Conservation (phyloP, 495 filamentous ascomycete species). For the Evansstolkia leycettana region DNA sequence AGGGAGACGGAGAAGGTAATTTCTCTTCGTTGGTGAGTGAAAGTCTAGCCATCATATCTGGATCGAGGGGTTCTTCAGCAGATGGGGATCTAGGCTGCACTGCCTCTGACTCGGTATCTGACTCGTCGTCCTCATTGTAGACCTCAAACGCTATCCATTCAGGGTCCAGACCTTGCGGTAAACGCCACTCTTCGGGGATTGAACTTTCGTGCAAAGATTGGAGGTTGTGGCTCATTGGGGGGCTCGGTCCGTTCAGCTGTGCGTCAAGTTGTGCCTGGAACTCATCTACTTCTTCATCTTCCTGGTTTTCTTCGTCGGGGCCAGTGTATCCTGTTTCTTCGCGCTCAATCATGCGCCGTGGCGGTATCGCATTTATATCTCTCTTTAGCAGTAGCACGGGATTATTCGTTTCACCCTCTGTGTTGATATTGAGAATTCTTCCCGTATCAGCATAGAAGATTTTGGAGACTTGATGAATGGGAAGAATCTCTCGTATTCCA, state of each 20-base stretch:
- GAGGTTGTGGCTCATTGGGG: conserved; percentile 8
- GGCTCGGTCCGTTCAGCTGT: conserved; percentile 46
- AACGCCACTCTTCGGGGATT: conserved; percentile 40
- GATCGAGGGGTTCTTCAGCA: conserved; percentile 20
- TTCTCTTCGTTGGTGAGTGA: conserved; percentile 17
- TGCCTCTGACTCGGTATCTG: conserved; percentile 47
- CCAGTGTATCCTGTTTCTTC: conserved; percentile 22
- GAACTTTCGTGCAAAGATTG: conserved; percentile 19
- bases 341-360: conserved; percentile 52
- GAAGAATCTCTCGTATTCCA: conserved; percentile 73
- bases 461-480: conserved; percentile 84
- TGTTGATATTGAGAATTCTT: conserved; percentile 81
- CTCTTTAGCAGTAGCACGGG: conserved; percentile 82
- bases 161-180: conserved; percentile 73
- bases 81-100: conserved; percentile 16
- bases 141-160: conserved; percentile 97
- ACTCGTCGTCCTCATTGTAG: conserved; percentile 50
- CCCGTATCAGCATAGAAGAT: conserved; percentile 98
- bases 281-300: conserved; percentile 28
- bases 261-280: conserved; percentile 54
- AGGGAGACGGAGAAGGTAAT: conserved; percentile 11
- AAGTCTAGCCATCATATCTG: conserved; percentile 29
- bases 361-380: conserved; percentile 61
- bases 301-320: conserved; percentile 7
- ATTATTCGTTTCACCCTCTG: conserved; percentile 65